Base-by-base conservation (phyloP, 2,329 filamentous ascomycete genomes). In the Xenoacremonium recifei region DNA sequence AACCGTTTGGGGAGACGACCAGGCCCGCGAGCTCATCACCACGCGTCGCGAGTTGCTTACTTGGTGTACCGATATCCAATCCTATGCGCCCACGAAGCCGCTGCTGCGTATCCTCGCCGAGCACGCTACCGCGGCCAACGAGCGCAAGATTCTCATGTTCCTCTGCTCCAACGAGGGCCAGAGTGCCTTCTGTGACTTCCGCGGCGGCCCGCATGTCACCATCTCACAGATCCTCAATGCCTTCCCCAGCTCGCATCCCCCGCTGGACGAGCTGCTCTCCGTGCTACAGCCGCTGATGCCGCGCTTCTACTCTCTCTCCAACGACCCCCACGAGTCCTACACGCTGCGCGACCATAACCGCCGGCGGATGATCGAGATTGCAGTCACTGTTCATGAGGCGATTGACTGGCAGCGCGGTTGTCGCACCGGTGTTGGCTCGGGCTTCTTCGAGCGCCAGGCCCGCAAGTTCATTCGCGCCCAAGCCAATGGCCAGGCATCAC, bases 261-360 rank as follows among this genome's bases (percentile, higher is more conserved):
- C 92, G 4, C 75, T 99, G 55, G 87, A 93, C 40, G 75, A 83
- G 45, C 75, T 99, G 10, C 77, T 96, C 25, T 87, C 87, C 3
- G 79, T 86, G 32, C 79, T 96, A 39, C 87, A 87, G 57, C 87
- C 89, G 36, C 77, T 97, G 38, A 97, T 97, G 92, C 93, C 93
- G 3, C 87, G 93, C 46, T 99, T 99, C 73, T 99, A 99, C 72
- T 97, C 92, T 4, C 82, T 99, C 12, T 96, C 91, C 40, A 96
- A 96, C 64, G 93, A 99, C 59, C 93, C 93, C 0, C 88, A 93
- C 50, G 82, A 95, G 53, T 77, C 76, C 6, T 87, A 79, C 47
- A 78, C 79, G 48, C 77, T 83, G 17, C 79, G 82, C 48, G 85
- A 86, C 49, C 79, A 81, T 29, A 80, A 85, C 50, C 78, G 80